A percentile compares a stretch with the other conserved stretches of the same genome.
Conservation (phyloP, 1,284 basidiomycete species). For the Marasmius oreades region DNA sequence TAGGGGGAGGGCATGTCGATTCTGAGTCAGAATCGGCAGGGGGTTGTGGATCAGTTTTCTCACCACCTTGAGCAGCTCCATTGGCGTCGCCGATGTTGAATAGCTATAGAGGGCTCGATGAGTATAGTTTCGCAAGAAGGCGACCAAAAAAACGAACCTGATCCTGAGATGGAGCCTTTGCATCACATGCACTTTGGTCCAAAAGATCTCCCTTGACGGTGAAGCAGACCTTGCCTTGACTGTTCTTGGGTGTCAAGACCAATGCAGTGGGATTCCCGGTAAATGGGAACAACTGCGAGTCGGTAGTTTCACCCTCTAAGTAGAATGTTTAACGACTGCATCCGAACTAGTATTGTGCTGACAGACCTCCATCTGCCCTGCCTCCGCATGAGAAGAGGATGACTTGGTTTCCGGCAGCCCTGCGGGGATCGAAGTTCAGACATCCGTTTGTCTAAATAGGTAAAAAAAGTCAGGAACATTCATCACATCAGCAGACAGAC, state of each 20-base stretch:
- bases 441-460: slow-evolving; percentile 14
- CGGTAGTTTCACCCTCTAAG: slow-evolving; percentile 17
- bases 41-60: too few relatives aligned
- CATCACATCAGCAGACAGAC: neutral
- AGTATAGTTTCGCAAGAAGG: too few relatives aligned
- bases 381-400: slow-evolving; percentile 24
- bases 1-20: too few relatives aligned
- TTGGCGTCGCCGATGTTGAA: neutral
- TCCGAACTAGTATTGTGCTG: neutral
- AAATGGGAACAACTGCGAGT: slow-evolving; percentile 24
- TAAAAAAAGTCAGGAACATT: neutral
- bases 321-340: too few relatives aligned
- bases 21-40: too few relatives aligned
- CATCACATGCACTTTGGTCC: slow-evolving; percentile 11
- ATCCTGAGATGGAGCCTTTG: neutral
- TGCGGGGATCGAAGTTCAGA: slow-evolving; percentile 23
- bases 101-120: neutral
- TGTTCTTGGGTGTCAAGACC: slow-evolving; percentile 15
- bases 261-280: slow-evolving; percentile 3
- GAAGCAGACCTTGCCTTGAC: slow-evolving; percentile 13
- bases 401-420: slow-evolving; percentile 21
- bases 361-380: slow-evolving; percentile 21
- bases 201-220: slow-evolving; percentile 14
- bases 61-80: neutral
- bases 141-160: neutral